Evolutionary conservation across 2,329 filamentous ascomycete genomes (phyloP), one percentile per base, ranked within the genome.

Genomic region (Pseudopyricularia javanii): DNA sequence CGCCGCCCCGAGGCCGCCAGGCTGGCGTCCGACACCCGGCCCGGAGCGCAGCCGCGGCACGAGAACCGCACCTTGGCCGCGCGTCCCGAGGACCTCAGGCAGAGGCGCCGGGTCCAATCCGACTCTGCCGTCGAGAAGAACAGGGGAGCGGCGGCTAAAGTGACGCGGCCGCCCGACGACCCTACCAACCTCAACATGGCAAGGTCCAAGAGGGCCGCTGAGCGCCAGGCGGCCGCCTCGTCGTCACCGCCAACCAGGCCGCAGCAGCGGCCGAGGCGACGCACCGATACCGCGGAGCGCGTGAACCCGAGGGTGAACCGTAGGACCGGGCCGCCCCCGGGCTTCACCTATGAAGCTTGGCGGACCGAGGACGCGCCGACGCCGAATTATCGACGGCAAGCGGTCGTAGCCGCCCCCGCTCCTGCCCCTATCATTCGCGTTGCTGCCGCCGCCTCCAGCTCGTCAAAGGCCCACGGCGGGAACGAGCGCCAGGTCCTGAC

Each of bases 51-150:
- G 2, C 40, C 24, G 20, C 40, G 40, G 22, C 40, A 20, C 22
- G 40, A 45, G 40, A 3, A 45, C 40, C 40, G 40, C 40, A 45
- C 20, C 40, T 12, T 45, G 20, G 17, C 40, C 22, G 9, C 40
- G 22, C 11, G 40, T 12, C 22, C 17, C 40, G 40, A 24, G 40
- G 40, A 26, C 20, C 6, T 14, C 6, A 30, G 11, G 33, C 33
- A 35, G 33, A n/a, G n/a, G n/a, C n/a, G n/a, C n/a, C n/a, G n/a
- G n/a, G n/a, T n/a, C 32, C 43, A 49, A 20, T 30, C 37, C 37
- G 37, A 40, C 55, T 57, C 43, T 24, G 59, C 24, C 58, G 62
- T 3, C 63, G 24, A 45, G 20, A 45, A 45, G 40, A 11, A 45
- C 17, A 45, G 24, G 40, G 40, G 9, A 24, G 20, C 9, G 8